Evolutionary conservation across 495 filamentous ascomycete species (phyloP).

Genomic region (Aspergillus egyptiacus): DNA sequence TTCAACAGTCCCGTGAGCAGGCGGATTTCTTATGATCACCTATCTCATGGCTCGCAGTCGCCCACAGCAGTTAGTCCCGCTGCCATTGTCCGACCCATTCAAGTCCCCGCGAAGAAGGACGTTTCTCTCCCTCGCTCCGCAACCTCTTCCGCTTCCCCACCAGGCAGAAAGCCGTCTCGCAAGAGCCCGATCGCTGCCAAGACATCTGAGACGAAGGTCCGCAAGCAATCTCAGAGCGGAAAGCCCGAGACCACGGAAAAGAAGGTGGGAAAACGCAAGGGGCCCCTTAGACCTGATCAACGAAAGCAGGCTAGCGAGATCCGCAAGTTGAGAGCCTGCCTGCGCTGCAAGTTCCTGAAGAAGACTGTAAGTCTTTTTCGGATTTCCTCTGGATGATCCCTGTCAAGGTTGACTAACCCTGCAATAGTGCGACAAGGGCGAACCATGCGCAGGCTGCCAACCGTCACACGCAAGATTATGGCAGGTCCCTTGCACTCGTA

Average conservation of each 20-base stretch:
- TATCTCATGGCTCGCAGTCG: conserved; percentile 41
- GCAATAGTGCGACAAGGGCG: conserved; percentile 74
- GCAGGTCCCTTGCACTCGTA: conserved; percentile 92
- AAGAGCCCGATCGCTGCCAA: conserved; percentile 75
- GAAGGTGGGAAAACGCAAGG: conserved; percentile 78
- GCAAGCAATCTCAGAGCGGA: conserved; percentile 62
- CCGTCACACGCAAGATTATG: conserved; percentile 87
- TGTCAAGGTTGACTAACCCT: neutral
- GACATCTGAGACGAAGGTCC: conserved; percentile 70
- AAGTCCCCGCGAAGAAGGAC: conserved; percentile 65
- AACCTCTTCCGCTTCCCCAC: conserved; percentile 60
- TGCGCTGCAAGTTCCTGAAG: conserved; percentile 97
- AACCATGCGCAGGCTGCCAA: conserved; percentile 88
- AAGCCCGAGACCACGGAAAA: conserved; percentile 81
- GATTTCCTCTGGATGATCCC: neutral
- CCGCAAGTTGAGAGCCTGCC: conserved; percentile 80
- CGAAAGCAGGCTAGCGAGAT: conserved; percentile 92
- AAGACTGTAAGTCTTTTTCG: conserved; percentile 57
- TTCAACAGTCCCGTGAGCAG: conserved; percentile 44
- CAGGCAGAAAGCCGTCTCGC: conserved; percentile 58
- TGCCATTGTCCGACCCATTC: conserved; percentile 54
- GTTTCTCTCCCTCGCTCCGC: conserved; percentile 52
- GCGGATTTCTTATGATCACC: conserved; percentile 32
- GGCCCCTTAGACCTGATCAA: conserved; percentile 86
- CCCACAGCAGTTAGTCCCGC: conserved; percentile 59